These are phyloP conservation scores for Penicillium sp. DNA, from an alignment of 2,329 filamentous ascomycete genomes.

Conservation along the genomic window DNA sequence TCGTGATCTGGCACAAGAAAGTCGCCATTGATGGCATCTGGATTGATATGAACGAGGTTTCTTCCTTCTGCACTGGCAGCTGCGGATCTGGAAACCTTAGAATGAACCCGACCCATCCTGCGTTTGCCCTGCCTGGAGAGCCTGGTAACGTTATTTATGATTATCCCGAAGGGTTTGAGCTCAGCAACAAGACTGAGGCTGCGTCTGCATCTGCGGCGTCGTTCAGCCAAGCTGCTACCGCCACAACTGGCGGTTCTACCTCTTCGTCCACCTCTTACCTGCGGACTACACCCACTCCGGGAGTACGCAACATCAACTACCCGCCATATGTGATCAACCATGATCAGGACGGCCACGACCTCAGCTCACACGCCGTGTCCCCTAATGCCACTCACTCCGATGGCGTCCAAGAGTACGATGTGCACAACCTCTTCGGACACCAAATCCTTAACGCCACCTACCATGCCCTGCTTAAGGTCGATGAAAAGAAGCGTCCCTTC, in stretches of 20 bases:
- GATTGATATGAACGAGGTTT: slow-evolving; percentile 56
- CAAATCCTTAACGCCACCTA: slow-evolving; percentile 71
- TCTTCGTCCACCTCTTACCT: slow-evolving; percentile 43
- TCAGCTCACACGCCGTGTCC: slow-evolving; percentile 63
- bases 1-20: slow-evolving; percentile 46
- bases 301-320: slow-evolving; percentile 58
- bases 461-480: slow-evolving; percentile 55
- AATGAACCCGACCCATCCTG: slow-evolving; percentile 60
- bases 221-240: slow-evolving; percentile 43
- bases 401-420: slow-evolving; percentile 67
- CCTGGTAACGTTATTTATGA: slow-evolving; percentile 50
- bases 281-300: slow-evolving; percentile 54
- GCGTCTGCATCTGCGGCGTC: slow-evolving; percentile 50
- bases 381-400: slow-evolving; percentile 71
- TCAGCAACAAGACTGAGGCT: slow-evolving; percentile 61
- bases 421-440: slow-evolving; percentile 70
- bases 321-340: slow-evolving; percentile 72
- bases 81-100: slow-evolving; percentile 59
- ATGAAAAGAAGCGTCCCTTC: slow-evolving; percentile 64
- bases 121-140: slow-evolving; percentile 58
- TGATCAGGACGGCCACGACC: slow-evolving; percentile 53
- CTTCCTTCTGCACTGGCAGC: slow-evolving; percentile 60
- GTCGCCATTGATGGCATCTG: slow-evolving; percentile 48
- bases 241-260: slow-evolving; percentile 25
- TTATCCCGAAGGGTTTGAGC: slow-evolving; percentile 62